phyloP scores from a whole-genome alignment of 2,329 filamentous ascomycete genomes.

The Pezizomycotina sp. region DNA sequence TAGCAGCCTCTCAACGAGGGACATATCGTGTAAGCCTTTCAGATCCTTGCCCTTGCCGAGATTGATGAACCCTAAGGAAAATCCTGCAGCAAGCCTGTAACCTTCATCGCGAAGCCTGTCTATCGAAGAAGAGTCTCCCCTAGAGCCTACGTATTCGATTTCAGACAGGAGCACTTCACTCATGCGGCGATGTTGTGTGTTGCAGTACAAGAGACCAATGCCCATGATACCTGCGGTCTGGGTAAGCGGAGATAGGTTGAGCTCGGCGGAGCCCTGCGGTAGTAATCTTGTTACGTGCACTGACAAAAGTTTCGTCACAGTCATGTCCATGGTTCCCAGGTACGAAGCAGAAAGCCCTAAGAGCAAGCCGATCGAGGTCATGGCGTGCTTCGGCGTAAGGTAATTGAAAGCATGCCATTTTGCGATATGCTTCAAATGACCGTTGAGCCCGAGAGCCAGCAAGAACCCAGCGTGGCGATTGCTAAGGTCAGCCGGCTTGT shows the following conservation, averaged over 20 bases:
- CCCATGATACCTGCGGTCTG: slow-evolving; percentile 96
- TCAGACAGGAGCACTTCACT: slow-evolving; percentile 98
- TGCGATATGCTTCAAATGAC: slow-evolving; percentile 80
- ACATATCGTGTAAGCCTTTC: slow-evolving; percentile 82
- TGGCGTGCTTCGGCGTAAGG: slow-evolving; percentile 94
- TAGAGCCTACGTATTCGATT: slow-evolving; percentile 66
- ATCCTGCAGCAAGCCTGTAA: slow-evolving; percentile 88
- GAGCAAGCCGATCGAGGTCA: slow-evolving; percentile 94
- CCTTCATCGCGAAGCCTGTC: slow-evolving; percentile 80
- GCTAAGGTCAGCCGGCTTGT: slow-evolving; percentile 81
- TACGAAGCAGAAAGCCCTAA: slow-evolving; percentile 86
- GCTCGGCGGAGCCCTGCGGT: slow-evolving; percentile 75
- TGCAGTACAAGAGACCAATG: slow-evolving; percentile 82
- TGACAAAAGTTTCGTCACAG: slow-evolving; percentile 81
- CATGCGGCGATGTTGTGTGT: slow-evolving; percentile 94
- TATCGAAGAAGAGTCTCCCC: slow-evolving; percentile 49
- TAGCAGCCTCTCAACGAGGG: slow-evolving; percentile 72
- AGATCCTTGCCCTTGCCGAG: slow-evolving; percentile 78
- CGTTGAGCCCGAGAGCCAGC: slow-evolving; percentile 78
- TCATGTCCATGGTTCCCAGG: slow-evolving; percentile 88
- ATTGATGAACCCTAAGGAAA: slow-evolving; percentile 87
- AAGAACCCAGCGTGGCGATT: slow-evolving; percentile 94
- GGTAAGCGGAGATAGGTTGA: slow-evolving; percentile 81
- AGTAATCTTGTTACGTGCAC: slow-evolving; percentile 94
- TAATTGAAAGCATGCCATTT: slow-evolving; percentile 99